Conservation (phyloP, 1,139 yeast genomes). For the Geotrichum bryndzae region DNA sequence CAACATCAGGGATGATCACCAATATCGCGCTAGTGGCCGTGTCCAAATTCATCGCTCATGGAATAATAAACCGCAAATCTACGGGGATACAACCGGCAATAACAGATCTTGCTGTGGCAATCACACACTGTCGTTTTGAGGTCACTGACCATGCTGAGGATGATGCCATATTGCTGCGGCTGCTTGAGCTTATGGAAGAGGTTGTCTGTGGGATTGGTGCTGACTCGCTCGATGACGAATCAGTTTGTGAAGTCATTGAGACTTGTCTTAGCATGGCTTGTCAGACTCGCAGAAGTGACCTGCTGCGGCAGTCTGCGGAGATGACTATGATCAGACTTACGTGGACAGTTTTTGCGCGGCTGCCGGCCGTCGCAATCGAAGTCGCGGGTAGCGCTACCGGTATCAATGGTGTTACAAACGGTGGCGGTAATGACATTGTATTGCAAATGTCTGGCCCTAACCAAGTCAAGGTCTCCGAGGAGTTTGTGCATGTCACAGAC, state of each 20-base stretch:
- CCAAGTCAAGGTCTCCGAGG: background rate
- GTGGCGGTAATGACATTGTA: background rate
- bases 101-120: slow-evolving; percentile 61
- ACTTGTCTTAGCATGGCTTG: slow-evolving; percentile 90
- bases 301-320: slow-evolving; percentile 83
- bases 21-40: slow-evolving; percentile 72
- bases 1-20: slow-evolving; percentile 82
- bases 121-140: slow-evolving; percentile 93
- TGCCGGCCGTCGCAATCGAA: slow-evolving; percentile 53
- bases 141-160: slow-evolving; percentile 92
- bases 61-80: slow-evolving; percentile 43
- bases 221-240: slow-evolving; percentile 63
- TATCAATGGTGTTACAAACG: slow-evolving; percentile 10
- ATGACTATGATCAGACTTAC: slow-evolving; percentile 64
- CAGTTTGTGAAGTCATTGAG: slow-evolving; percentile 83
- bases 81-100: slow-evolving; percentile 45
- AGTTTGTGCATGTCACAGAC: background rate
- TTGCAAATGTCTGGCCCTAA: slow-evolving; percentile 9
- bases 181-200: slow-evolving; percentile 65
- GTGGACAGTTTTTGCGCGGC: slow-evolving; percentile 56
- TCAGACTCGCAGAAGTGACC: slow-evolving; percentile 90
- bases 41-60: slow-evolving; percentile 62
- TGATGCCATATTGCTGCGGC: slow-evolving; percentile 83
- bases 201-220: slow-evolving; percentile 60
- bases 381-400: slow-evolving; percentile 21